Evolutionary conservation across 139 green algal genomes (phyloP).

Genomic region (Tetraselmis striata): DNA sequence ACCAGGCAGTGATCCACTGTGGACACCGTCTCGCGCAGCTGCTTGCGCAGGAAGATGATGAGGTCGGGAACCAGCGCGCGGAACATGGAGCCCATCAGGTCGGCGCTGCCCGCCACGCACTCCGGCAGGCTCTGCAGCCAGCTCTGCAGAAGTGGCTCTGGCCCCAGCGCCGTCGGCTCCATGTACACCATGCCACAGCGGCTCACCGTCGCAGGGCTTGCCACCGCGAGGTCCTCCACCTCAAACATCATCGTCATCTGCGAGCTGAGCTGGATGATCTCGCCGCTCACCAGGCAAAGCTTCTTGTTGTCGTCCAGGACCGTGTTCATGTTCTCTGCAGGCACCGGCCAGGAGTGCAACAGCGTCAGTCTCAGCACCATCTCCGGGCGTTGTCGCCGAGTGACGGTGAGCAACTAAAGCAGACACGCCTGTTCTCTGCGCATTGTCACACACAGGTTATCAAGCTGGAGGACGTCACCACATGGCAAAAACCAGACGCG

Average conservation of each 20-base stretch:
- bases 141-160: conserved; percentile 53
- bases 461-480: too few relatives aligned
- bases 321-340: conserved; percentile 65
- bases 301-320: conserved; percentile 87
- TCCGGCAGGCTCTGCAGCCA: conserved; percentile 54
- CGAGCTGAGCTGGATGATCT: conserved; percentile 74
- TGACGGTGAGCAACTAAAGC: too few relatives aligned
- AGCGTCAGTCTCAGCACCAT: too few relatives aligned
- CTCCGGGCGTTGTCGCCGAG: background rate
- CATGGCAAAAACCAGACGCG: too few relatives aligned
- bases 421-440: too few relatives aligned
- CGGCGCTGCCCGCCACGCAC: conserved; percentile 6
- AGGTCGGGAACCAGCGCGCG: conserved; percentile 47
- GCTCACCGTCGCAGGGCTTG: conserved; percentile 66
- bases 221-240: conserved; percentile 60
- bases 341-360: conserved; percentile 14
- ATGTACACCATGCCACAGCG: conserved; percentile 82
- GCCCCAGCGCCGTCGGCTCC: conserved; percentile 60
- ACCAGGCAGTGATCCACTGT: conserved; percentile 66
- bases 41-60: conserved; percentile 53
- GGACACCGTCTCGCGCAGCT: conserved; percentile 59
- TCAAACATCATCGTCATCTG: conserved; percentile 88
- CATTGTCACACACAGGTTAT: too few relatives aligned
- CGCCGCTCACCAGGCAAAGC: conserved; percentile 73
- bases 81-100: conserved; percentile 48